Evolutionary conservation across 352 stramenopile species (phyloP).

Genomic region (Phytophthora sp.): DNA sequence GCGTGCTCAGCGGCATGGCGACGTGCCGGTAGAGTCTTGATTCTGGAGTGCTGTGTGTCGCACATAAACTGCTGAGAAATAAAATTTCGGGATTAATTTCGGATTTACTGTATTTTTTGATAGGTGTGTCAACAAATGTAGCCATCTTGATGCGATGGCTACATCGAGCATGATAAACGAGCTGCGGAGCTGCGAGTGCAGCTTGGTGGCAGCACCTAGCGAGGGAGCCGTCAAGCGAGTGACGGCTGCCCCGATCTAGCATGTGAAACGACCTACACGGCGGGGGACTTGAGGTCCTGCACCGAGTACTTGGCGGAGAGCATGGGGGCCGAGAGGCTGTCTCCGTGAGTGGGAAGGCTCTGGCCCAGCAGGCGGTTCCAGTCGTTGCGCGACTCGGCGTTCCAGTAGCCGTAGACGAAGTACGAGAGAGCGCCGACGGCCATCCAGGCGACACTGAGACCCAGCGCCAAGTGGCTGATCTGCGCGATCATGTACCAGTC

Average conservation of each 20-base stretch:
- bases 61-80: too few species aligned
- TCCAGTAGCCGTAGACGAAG: conserved; percentile 60
- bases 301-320: conserved; percentile 37
- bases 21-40: not conserved
- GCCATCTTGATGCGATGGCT: not conserved
- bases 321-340: conserved; percentile 41
- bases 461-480: conserved; percentile 43
- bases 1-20: conserved; percentile 20
- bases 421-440: conserved; percentile 54
- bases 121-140: not conserved
- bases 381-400: conserved; percentile 45
- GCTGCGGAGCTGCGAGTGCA: not conserved
- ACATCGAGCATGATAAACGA: not conserved
- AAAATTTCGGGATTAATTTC: too few species aligned
- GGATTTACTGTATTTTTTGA: not conserved
- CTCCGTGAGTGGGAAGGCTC: conserved; percentile 33
- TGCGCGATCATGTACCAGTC: conserved; percentile 77
- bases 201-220: conserved; percentile 4
- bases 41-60: conserved; percentile 4
- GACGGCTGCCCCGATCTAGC: conserved; percentile 19
- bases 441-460: conserved; percentile 53
- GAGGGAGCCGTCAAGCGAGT: conserved; percentile 9
- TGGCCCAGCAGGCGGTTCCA: conserved; percentile 50
- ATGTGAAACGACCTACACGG: conserved; percentile 21
- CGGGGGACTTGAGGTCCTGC: conserved; percentile 32